Evolutionary conservation across 2,329 filamentous ascomycete genomes (phyloP), one percentile per base, ranked within the genome.

Genomic region (Talaromyces islandicus): DNA sequence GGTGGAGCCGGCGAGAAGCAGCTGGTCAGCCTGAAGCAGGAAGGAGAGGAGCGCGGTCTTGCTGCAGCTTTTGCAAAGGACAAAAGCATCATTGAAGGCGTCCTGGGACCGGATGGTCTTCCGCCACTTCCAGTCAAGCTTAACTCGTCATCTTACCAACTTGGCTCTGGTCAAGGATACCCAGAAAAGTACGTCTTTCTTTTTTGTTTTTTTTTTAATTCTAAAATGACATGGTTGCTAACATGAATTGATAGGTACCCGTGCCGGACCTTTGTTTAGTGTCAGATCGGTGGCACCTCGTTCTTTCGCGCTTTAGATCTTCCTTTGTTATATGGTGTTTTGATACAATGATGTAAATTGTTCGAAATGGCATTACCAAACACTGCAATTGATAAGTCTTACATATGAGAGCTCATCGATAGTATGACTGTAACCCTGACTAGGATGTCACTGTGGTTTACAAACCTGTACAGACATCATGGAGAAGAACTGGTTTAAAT

Each of bases 111-210:
- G 51, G 82, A 88, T 68, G 92, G 93, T 1, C 75, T 99, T 76
- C 94, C 94, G 60, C 94, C 94, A n/a, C 78, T 89, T 70, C 94
- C 93, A 17, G 87, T 86, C 69, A 88, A 90, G n/a, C 77, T 87
- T 75, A 85, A 80, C 66, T 75, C 75, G 65, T 75, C 75, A 53
- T 78, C 88, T 71, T 86, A 92, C 74, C 85, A 88, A 76, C 86
- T 95, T 69, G 77, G 78, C 64, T 32, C 64, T 32, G 73, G 92
- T 71, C 83, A 88, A 70, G 83, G 88, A 62, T 97, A 96, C 76
- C 79, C 83, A 35, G 81, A 83, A 56, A 75, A 80, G 89, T 91
- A 78, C 76, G 88, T 86, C 35, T 64, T 41, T 62, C 59, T 54
- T 60, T 54, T 25, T 43, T 55, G 6, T 60, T 76, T 67, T 76